Evolutionary conservation across 225 moss, liverwort and hornwort genomes (phyloP).

Genomic region (Pseudisothecium myosuroides): DNA sequence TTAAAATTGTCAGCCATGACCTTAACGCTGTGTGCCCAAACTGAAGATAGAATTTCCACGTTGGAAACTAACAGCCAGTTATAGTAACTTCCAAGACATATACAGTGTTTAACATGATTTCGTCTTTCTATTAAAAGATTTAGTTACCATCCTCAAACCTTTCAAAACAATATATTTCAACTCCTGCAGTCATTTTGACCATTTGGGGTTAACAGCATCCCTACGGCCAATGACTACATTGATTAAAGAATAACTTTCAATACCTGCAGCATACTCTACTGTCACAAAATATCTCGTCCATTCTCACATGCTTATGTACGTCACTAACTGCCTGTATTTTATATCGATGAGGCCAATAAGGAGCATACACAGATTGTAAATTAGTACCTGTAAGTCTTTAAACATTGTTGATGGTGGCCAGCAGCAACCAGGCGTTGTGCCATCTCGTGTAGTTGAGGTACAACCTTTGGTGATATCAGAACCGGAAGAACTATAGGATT

Average conservation of each 20-base stretch:
- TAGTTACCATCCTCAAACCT: neutral
- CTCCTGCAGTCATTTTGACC: neutral
- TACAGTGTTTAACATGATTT: neutral
- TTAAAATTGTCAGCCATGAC: neutral
- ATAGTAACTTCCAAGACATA: neutral
- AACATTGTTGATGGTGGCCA: constrained; percentile 70
- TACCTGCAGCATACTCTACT: neutral
- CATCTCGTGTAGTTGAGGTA: constrained; percentile 86
- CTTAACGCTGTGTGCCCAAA: neutral
- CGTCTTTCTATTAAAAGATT: neutral
- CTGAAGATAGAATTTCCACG: neutral
- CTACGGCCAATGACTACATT: neutral
- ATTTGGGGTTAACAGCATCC: neutral
- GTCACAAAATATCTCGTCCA: neutral
- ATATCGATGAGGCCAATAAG: neutral
- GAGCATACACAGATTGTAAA: neutral
- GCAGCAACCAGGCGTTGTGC: constrained; percentile 82
- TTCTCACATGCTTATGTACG: neutral
- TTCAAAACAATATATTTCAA: neutral
- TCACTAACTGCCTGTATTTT: neutral
- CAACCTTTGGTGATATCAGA: constrained; percentile 64
- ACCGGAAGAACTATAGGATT: constrained; percentile 57
- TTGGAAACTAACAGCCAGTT: neutral
- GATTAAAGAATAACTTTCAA: neutral
- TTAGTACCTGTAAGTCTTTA: constrained; percentile 71